A percentile compares a stretch with the other conserved stretches of the same genome.
These are phyloP conservation scores for Beverwykella pulmonaria DNA, from an alignment of 495 filamentous ascomycete species.

Conservation along the genomic window DNA sequence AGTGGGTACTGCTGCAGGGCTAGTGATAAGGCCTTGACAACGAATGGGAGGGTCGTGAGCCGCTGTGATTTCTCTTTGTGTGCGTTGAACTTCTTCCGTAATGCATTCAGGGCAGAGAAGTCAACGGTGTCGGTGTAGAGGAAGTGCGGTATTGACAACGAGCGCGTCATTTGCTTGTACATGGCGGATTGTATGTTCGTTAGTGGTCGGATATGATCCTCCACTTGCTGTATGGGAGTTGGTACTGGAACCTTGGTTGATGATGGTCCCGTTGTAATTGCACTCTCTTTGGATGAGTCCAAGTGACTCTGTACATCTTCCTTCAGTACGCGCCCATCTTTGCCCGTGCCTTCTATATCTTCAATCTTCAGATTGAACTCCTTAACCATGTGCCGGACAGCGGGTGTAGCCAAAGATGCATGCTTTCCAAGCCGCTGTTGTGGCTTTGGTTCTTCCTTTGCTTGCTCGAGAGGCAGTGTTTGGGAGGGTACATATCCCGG, in stretches of 20 bases:
- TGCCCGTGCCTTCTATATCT: slow-evolving; percentile 81
- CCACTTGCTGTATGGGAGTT: slow-evolving; percentile 34
- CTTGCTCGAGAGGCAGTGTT: slow-evolving; percentile 17
- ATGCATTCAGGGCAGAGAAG: slow-evolving; percentile 67
- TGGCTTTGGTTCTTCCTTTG: slow-evolving; percentile 1
- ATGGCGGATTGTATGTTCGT: slow-evolving; percentile 84
- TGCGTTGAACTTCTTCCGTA: slow-evolving; percentile 70
- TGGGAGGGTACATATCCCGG: slow-evolving; percentile 10
- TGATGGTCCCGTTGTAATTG: slow-evolving; percentile 14
- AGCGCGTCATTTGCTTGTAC: slow-evolving; percentile 98
- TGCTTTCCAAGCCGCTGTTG: slow-evolving; percentile 50
- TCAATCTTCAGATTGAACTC: slow-evolving; percentile 73
- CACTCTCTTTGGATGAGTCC: slow-evolving; percentile 49
- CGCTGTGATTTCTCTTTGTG: slow-evolving; percentile 43
- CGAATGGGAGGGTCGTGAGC: slow-evolving; percentile 88
- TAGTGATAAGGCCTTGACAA: slow-evolving; percentile 91
- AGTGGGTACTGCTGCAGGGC: slow-evolving; percentile 78
- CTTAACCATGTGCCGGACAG: slow-evolving; percentile 85
- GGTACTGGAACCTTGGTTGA: slow-evolving; percentile 20
- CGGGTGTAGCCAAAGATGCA: slow-evolving; percentile 81
- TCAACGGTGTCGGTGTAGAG: slow-evolving; percentile 86
- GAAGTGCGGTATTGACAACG: slow-evolving; percentile 88
- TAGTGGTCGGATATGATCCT: slow-evolving; percentile 67
- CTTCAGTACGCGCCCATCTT: slow-evolving; percentile 87
- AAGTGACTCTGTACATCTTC: slow-evolving; percentile 84